These are phyloP conservation scores for Helminthosporium solani DNA, from an alignment of 2,329 filamentous ascomycete species.

Conservation along the genomic window DNA sequence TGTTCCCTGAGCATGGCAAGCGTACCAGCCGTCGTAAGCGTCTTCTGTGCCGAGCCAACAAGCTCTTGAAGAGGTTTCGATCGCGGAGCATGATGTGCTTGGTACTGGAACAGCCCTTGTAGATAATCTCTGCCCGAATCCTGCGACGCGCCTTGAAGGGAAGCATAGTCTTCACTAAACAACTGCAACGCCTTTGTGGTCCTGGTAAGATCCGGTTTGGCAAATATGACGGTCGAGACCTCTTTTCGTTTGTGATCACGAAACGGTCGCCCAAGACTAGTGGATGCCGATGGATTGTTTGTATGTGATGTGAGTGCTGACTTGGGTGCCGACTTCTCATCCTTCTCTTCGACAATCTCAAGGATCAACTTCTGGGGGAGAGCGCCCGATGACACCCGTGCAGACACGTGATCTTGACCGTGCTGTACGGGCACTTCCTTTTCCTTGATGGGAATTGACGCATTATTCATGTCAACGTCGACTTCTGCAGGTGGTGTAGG, in stretches of 20 bases:
- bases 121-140: slow-evolving; percentile 59
- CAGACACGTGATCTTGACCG: slow-evolving; percentile 61
- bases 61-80: slow-evolving; percentile 65
- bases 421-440: slow-evolving; percentile 9
- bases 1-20: slow-evolving; percentile 80
- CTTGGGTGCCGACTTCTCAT: slow-evolving; percentile 54
- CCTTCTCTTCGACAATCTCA: slow-evolving; percentile 66
- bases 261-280: slow-evolving; percentile 25
- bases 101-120: slow-evolving; percentile 60
- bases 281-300: slow-evolving; percentile 27
- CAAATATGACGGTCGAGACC: slow-evolving; percentile 75
- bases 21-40: slow-evolving; percentile 80
- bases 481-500: slow-evolving; percentile 39
- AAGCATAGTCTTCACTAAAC: slow-evolving; percentile 44
- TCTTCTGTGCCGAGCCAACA: slow-evolving; percentile 82
- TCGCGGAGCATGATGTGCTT: slow-evolving; percentile 58
- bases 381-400: slow-evolving; percentile 67
- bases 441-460: slow-evolving; percentile 7
- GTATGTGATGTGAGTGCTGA: slow-evolving; percentile 44
- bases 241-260: slow-evolving; percentile 56
- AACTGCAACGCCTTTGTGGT: slow-evolving; percentile 33
- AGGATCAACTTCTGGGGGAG: slow-evolving; percentile 72
- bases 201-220: slow-evolving; percentile 55
- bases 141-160: slow-evolving; percentile 49
- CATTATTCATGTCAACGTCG: slow-evolving; percentile 37